A percentile compares a stretch with the other conserved stretches of the same genome.
Conservation (phyloP, 768 basidiomycete species). For the Termitomyces sp. region DNA sequence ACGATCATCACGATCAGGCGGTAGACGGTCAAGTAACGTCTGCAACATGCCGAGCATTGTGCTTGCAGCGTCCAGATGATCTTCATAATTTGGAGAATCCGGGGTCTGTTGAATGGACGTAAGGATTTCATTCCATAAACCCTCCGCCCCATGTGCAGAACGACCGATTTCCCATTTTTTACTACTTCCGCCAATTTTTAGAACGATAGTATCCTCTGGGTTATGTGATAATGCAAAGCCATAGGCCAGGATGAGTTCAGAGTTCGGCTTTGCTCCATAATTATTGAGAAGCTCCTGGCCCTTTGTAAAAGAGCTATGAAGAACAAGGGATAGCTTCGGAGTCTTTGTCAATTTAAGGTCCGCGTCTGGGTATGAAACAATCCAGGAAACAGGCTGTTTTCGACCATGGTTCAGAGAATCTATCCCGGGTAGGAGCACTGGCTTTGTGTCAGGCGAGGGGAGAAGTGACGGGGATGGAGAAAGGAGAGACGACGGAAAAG, state of each 20-base stretch:
- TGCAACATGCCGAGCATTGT: conserved; percentile 65
- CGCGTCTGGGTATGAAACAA: conserved; percentile 38
- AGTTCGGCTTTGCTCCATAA: conserved; percentile 88
- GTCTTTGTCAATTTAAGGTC: conserved; percentile 13
- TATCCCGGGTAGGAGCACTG: conserved; percentile 82
- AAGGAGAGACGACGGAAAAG: conserved; percentile 84
- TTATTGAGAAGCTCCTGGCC: conserved; percentile 79
- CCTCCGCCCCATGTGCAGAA: conserved; percentile 45
- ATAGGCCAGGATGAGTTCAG: conserved; percentile 87
- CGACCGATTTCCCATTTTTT: conserved; percentile 64
- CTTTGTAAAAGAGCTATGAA: conserved; percentile 35
- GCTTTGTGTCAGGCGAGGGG: conserved; percentile 49
- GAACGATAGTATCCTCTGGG: conserved; percentile 80
- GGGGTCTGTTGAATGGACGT: conserved; percentile 22
- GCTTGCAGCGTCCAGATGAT: conserved; percentile 64
- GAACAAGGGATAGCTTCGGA: conserved; percentile 56
- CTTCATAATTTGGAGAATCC: conserved; percentile 41
- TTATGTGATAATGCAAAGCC: conserved; percentile 81
- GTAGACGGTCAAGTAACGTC: conserved; percentile 44
- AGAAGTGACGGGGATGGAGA: conserved; percentile 49
- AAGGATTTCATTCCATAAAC: conserved; percentile 55
- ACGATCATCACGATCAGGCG: conserved; percentile 22
- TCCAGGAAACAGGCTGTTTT: conserved; percentile 79
- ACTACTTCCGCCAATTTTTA: conserved; percentile 62
- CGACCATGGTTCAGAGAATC: conserved; percentile 86